phyloP scores from a whole-genome alignment of 148 eudicot species.

The Vaccinium darrowii region DNA sequence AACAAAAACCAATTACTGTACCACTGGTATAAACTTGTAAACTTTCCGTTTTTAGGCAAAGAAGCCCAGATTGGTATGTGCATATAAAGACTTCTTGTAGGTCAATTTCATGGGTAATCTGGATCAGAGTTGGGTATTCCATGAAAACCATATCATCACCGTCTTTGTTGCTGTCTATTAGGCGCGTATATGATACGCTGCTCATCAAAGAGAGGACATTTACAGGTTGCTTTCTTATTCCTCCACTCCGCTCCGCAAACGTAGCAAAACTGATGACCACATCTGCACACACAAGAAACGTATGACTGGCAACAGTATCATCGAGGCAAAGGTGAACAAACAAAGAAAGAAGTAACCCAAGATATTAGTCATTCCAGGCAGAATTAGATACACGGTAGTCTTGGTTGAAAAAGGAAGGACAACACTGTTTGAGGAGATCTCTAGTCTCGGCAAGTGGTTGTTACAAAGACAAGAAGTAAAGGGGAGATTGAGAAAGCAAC shows the following conservation, averaged over 20 bases:
- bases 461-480: background rate
- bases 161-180: constrained; percentile 11
- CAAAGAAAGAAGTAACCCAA: background rate
- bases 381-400: background rate
- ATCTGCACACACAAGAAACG: constrained; percentile 18
- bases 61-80: background rate
- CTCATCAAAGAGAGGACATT: constrained; percentile 50
- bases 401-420: background rate
- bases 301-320: background rate
- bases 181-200: constrained; percentile 14
- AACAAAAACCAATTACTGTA: background rate
- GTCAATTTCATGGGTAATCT: background rate
- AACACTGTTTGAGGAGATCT: background rate
- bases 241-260: constrained; percentile 45
- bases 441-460: background rate
- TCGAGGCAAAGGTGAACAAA: background rate
- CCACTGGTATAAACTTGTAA: background rate
- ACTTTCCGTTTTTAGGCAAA: background rate
- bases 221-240: constrained; percentile 40
- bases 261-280: constrained; percentile 44
- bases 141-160: constrained; percentile 10
- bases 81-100: background rate
- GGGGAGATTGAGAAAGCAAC: background rate
- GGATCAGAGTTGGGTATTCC: constrained; percentile 1
- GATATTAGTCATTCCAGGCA: background rate